Evolutionary conservation across 306 rosid species (phyloP).

Genomic region (Dryas alaskensis): DNA sequence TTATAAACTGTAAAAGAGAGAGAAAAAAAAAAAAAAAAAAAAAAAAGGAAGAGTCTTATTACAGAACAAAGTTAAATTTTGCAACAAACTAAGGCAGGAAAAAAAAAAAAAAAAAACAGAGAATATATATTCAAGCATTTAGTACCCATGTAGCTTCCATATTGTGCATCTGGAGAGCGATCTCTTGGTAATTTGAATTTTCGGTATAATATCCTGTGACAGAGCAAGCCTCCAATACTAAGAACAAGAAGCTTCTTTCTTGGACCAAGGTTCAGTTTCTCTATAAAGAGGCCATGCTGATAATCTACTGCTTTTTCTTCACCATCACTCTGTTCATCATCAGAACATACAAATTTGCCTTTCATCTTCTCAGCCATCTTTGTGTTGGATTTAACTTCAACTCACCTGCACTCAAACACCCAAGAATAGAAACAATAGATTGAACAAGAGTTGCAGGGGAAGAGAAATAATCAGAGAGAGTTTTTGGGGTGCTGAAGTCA

Average conservation of each 20-base stretch:
- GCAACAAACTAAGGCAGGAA: too few relatives aligned
- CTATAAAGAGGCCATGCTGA: background rate
- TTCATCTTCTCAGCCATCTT: conserved; percentile 1
- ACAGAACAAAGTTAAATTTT: too few relatives aligned
- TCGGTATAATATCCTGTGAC: conserved; percentile 18
- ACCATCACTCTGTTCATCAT: background rate
- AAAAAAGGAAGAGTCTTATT: background rate
- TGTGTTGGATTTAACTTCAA: too few relatives aligned
- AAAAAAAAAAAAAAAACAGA: too few relatives aligned
- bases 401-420: too few relatives aligned
- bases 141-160: conserved; percentile 26
- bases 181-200: background rate
- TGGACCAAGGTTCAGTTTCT: conserved; percentile 24
- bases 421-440: too few relatives aligned
- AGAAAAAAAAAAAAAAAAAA: background rate
- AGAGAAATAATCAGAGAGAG: too few relatives aligned
- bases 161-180: conserved; percentile 18
- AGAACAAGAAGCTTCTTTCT: conserved; percentile 41
- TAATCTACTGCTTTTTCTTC: background rate
- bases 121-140: background rate
- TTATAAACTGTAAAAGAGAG: conserved; percentile 19
- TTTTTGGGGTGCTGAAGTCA: too few relatives aligned
- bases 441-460: too few relatives aligned
- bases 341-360: background rate
- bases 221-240: conserved; percentile 35